A percentile compares a stretch with the other conserved stretches of the same genome.
These are phyloP conservation scores for Gaertneriomyces sp. DNA, from an alignment of 192 early-diverging fungal genomes.

Conservation along the genomic window DNA sequence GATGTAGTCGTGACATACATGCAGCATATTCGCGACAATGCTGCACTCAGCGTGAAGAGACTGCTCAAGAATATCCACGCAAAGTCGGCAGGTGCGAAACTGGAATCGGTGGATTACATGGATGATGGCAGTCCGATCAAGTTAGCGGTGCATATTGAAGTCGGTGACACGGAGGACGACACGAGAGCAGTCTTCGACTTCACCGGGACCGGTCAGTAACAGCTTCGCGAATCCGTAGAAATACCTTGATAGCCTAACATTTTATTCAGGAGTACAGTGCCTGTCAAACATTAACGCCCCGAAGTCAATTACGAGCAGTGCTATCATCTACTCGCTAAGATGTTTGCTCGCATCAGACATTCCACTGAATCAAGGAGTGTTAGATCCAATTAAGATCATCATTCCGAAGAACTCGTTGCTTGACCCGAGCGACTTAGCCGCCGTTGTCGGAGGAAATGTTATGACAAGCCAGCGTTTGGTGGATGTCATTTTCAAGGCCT, in stretches of 20 bases:
- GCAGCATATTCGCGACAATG: slow-evolving; percentile 85
- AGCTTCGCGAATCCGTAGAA: slow-evolving; percentile 1
- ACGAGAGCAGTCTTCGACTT: slow-evolving; percentile 93
- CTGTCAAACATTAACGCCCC: slow-evolving; percentile 73
- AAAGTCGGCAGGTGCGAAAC: slow-evolving; percentile 29
- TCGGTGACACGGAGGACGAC: slow-evolving; percentile 41
- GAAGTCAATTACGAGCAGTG: slow-evolving; percentile 71
- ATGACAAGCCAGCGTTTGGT: slow-evolving; percentile 88
- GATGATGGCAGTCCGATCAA: slow-evolving; percentile 87
- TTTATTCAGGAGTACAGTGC: background rate
- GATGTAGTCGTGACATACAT: slow-evolving; percentile 94
- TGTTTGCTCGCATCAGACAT: slow-evolving; percentile 87
- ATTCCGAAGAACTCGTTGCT: slow-evolving; percentile 82
- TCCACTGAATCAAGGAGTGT: slow-evolving; percentile 92
- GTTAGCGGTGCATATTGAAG: slow-evolving; percentile 65
- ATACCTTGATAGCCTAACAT: background rate
- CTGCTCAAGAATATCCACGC: slow-evolving; percentile 63
- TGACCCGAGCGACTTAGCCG: slow-evolving; percentile 73
- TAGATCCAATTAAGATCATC: slow-evolving; percentile 74
- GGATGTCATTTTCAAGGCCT: slow-evolving; percentile 88
- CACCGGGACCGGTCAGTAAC: slow-evolving; percentile 75
- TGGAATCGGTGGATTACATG: slow-evolving; percentile 70
- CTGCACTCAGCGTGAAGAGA: slow-evolving; percentile 76
- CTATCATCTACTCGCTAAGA: slow-evolving; percentile 94
- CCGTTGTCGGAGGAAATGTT: slow-evolving; percentile 97